These are phyloP conservation scores for Trypanosoma boissoni DNA, from an alignment of 208 protist genomes.

Conservation along the genomic window DNA sequence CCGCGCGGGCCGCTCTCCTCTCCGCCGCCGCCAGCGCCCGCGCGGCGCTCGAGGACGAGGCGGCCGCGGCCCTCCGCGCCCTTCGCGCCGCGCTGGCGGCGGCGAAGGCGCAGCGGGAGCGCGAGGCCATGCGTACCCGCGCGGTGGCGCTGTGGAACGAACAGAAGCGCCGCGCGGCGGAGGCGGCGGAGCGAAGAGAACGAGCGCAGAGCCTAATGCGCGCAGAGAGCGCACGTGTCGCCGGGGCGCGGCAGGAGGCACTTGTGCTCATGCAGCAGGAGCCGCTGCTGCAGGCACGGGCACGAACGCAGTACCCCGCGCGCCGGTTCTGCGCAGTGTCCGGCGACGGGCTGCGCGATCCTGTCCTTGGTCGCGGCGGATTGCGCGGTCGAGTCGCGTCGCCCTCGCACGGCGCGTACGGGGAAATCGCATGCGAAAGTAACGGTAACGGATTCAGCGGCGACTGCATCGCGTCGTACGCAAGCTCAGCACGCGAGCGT, in stretches of 20 bases:
- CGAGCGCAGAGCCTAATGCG: not conserved
- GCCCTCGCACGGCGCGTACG: not conserved
- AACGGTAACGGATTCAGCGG: constrained; percentile 1
- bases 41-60: not conserved
- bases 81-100: constrained; percentile 1
- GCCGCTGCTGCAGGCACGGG: constrained; percentile 10
- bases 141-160: not conserved
- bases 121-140: not conserved
- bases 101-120: constrained; percentile 1
- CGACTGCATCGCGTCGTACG: constrained; percentile 4
- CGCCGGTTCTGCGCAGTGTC: constrained; percentile 10
- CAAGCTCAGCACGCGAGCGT: constrained; percentile 5
- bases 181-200: constrained; percentile 1
- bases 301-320: constrained; percentile 16
- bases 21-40: constrained; percentile 3
- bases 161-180: not conserved
- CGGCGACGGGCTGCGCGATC: constrained; percentile 7
- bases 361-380: constrained; percentile 7
- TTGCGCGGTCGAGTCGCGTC: constrained; percentile 7
- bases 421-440: not conserved
- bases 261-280: constrained; percentile 19
- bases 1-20: not conserved
- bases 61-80: not conserved
- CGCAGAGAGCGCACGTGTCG: constrained; percentile 5
- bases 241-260: not conserved